Base-by-base conservation (phyloP, 805 yeast genomes). In the Yamadazyma kitorensis region DNA sequence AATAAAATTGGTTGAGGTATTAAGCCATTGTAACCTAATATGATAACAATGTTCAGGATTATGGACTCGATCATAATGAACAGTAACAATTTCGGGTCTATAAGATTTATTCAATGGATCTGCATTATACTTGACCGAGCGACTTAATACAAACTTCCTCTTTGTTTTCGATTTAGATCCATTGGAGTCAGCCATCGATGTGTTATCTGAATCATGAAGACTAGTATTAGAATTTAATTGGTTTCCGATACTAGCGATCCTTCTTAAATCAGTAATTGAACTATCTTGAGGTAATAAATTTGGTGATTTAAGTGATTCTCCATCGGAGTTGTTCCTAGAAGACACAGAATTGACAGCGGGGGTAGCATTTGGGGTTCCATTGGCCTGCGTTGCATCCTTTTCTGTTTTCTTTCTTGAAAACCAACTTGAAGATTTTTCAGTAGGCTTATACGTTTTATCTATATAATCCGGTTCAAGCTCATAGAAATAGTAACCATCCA, bases 21-120 rank as follows among this genome's bases (percentile, higher is more conserved):
- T 86, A 20, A 91, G 62, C 99, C 99, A 93, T 54, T 93, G 97
- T 10, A 91, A 57, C 29, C 96, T 68, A 20, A 93, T 73, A 51
- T 91, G 98, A 63, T 81, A 93, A 52, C 97, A 89, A 49, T 89
- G 95, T 45, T 85, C 91, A 0, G 97, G 96, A 52, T 89, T 91
- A 55, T 88, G 96, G 3, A 89, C 89, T 27, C 81, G 72, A 54
- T 93, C 99, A 51, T 86, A 86, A 58, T 91, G 97, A 1, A 93
- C 87, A 5, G 79, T 78, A 28, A 88, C 68, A 2, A 80, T 57
- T 47, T 93, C 98, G 0, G 83, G 82, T 36, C 88, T 76, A 55
- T 78, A 79, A 0, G 96, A 86, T 40, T 78, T 71, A 2, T 68
- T 64, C 18, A 70, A 61, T 0, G 91, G 85, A 52, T 93, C 98